Evolutionary conservation across 2,329 filamentous ascomycete genomes (phyloP), one percentile per base, ranked within the genome.

Genomic region (Cyclaneusma minus): DNA sequence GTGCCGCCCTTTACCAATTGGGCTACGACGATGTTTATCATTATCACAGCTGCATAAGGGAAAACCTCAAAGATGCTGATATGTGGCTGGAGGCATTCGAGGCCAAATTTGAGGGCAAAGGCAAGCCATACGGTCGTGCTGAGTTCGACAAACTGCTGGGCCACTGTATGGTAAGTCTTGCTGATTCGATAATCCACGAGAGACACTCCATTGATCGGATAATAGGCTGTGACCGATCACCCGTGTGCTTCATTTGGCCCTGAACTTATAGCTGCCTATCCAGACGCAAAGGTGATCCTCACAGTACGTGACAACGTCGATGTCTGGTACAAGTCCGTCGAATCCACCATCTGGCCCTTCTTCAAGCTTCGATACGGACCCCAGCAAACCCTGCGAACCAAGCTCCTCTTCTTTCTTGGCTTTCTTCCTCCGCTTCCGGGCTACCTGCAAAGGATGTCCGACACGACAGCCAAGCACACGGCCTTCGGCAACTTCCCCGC

Each of bases 151-250:
- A 39, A 17, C 35, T 55, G 6, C 39, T 53, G n/a, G 45, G 43
- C 3, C 29, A 44, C 13, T 49, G 43, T 23, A 41, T 50, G 35
- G 39, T 43, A 27, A 12, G 28, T 28, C n/a, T 11, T 4, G 13
- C 16, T 20, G 13, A 13, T 13, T 21, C n/a, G n/a, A n/a, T n/a
- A n/a, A n/a, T n/a, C n/a, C n/a, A n/a, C n/a, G n/a, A n/a, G n/a
- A n/a, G n/a, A n/a, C n/a, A n/a, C n/a, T n/a, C n/a, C n/a, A n/a
- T n/a, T n/a, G n/a, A n/a, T n/a, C n/a, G n/a, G n/a, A n/a, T n/a
- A n/a, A n/a, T n/a, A 21, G 68, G 79, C 11, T 75, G 38, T 48
- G 3, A 44, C 43, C 5, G 53, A 55, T 22, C 30, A 43, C 13
- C 49, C 52, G 0, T 42, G 37, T 5, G 32, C 30, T 5, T 30